Evolutionary conservation across 768 basidiomycete genomes (phyloP).

Genomic region (Leccinum boreale): DNA sequence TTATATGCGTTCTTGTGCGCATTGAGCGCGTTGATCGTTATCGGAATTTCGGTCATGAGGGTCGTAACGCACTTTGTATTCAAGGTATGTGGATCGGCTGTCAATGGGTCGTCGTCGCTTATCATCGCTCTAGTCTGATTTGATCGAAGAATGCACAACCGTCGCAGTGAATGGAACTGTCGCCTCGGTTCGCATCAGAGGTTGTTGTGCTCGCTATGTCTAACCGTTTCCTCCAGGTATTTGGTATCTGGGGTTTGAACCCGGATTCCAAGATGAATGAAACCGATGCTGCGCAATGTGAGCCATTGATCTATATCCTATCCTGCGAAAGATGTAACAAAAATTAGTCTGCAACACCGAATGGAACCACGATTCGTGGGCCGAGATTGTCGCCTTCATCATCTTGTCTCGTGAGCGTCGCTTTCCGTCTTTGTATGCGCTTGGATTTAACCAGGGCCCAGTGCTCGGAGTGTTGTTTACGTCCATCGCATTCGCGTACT

Average conservation of each 20-base stretch:
- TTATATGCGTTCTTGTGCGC: constrained; percentile 53
- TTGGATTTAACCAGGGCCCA: constrained; percentile 22
- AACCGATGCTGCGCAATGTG: constrained; percentile 47
- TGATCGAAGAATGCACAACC: constrained; percentile 53
- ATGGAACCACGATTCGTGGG: constrained; percentile 67
- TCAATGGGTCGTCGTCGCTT: neutral
- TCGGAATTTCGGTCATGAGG: constrained; percentile 51
- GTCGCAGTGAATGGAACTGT: constrained; percentile 35
- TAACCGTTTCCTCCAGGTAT: constrained; percentile 33
- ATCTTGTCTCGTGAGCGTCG: constrained; percentile 50
- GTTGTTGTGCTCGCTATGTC: neutral
- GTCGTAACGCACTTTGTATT: constrained; percentile 62
- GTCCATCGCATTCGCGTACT: constrained; percentile 64
- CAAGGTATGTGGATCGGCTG: constrained; percentile 46
- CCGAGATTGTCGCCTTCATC: constrained; percentile 62
- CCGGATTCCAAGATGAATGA: constrained; percentile 28
- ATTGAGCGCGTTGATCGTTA: constrained; percentile 44
- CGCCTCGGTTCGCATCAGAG: constrained; percentile 29
- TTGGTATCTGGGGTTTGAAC: constrained; percentile 54
- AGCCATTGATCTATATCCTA: constrained; percentile 16
- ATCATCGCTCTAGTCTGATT: constrained; percentile 41
- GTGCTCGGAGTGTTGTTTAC: constrained; percentile 62
- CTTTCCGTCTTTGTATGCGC: no score
- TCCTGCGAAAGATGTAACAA: constrained; percentile 8
- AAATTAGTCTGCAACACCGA: constrained; percentile 55